A percentile compares a stretch with the other conserved stretches of the same genome.
Conservation (phyloP, 352 stramenopile genomes). For the Discostella stelligera region DNA sequence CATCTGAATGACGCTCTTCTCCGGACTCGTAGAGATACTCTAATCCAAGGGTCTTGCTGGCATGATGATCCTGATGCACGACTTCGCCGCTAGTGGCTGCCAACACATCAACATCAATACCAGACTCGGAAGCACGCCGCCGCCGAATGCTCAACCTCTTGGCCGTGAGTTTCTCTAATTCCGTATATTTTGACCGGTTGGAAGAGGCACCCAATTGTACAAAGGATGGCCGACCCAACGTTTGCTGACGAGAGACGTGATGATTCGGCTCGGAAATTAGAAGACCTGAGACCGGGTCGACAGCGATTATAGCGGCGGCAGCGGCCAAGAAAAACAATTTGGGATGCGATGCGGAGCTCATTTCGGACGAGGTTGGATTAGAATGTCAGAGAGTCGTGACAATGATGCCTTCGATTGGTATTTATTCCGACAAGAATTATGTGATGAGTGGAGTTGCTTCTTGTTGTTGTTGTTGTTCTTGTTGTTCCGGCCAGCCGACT, state of each 20-base stretch:
- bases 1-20: constrained; percentile 18
- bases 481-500: no score
- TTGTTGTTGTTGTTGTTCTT: no score
- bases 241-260: neutral
- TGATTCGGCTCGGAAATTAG: neutral
- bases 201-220: neutral
- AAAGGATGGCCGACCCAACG: constrained; percentile 4
- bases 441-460: no score
- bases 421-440: no score
- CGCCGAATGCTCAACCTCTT: constrained; percentile 13
- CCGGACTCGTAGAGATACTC: constrained; percentile 33
- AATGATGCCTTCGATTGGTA: no score
- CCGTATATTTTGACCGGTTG: constrained; percentile 4
- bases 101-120: neutral
- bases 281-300: neutral
- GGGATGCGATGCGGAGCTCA: neutral
- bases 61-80: neutral
- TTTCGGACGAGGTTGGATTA: neutral
- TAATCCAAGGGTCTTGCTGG: neutral
- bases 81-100: neutral
- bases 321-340: neutral
- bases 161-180: constrained; percentile 15
- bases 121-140: neutral
- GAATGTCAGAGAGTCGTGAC: no score
- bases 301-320: neutral